Evolutionary conservation across 2,329 filamentous ascomycete genomes (phyloP).

Genomic region (Xylaria sp.): DNA sequence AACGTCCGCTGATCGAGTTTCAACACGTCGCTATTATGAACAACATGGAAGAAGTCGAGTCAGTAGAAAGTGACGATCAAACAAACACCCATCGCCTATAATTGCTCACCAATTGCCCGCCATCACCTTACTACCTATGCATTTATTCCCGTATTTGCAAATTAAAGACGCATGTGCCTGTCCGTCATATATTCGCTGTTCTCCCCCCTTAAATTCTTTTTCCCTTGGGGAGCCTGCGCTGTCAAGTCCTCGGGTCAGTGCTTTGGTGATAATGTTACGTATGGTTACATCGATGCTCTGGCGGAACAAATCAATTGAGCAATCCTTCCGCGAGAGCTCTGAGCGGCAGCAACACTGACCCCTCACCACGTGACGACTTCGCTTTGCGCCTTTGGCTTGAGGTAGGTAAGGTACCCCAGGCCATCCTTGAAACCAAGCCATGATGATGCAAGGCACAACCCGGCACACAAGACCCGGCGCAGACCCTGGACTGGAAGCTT

Average conservation of each 20-base stretch:
- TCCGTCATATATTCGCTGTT: slow-evolving; percentile 9
- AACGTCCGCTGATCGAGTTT: slow-evolving; percentile 18
- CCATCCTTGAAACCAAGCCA: slow-evolving; percentile 1
- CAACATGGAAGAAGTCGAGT: background rate
- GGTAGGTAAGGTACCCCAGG: background rate
- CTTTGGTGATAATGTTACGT: slow-evolving; percentile 1
- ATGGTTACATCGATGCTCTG: slow-evolving; percentile 10
- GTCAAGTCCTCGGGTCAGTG: background rate
- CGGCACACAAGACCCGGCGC: slow-evolving; percentile 4
- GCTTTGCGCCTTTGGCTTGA: background rate
- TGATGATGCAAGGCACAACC: slow-evolving; percentile 18
- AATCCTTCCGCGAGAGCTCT: background rate
- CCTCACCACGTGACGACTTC: slow-evolving; percentile 16
- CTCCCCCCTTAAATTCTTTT: slow-evolving; percentile 13
- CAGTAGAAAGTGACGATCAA: slow-evolving; percentile 17
- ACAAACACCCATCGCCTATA: slow-evolving; percentile 7
- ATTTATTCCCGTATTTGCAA: slow-evolving; percentile 7
- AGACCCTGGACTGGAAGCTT: background rate
- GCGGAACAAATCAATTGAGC: background rate
- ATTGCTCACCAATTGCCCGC: background rate
- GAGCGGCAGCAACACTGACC: slow-evolving; percentile 4
- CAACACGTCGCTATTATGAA: background rate
- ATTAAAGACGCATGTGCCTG: background rate
- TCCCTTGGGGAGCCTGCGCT: background rate
- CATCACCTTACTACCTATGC: background rate